A percentile compares a stretch with the other conserved stretches of the same genome.
phyloP scores from a whole-genome alignment of 2,329 filamentous ascomycete species.

The Xylariales sp. region DNA sequence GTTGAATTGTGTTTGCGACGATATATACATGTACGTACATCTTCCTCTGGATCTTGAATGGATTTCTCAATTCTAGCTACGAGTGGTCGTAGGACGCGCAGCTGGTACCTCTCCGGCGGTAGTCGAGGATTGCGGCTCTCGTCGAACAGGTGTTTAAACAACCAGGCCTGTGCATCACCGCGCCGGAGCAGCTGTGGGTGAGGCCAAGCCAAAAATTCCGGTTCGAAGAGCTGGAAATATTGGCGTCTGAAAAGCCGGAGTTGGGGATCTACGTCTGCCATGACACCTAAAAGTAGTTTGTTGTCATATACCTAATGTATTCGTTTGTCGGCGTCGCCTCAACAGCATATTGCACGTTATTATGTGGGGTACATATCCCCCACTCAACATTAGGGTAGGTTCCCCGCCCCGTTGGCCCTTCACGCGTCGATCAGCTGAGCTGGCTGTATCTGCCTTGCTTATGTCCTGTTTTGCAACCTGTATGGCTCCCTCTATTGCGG shows the following conservation, averaged over 20 bases:
- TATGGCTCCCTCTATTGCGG: no score
- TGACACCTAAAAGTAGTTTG: not conserved
- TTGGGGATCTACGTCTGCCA: slow-evolving; percentile 45
- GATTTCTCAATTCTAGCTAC: slow-evolving; percentile 67
- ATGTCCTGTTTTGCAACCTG: no score
- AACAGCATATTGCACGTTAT: not conserved
- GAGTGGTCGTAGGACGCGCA: slow-evolving; percentile 69
- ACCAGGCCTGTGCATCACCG: slow-evolving; percentile 47
- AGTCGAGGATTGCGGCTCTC: slow-evolving; percentile 55
- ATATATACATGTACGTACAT: slow-evolving; percentile 51
- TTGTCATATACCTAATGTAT: not conserved
- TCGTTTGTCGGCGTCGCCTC: not conserved
- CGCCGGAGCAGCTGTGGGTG: slow-evolving; percentile 44
- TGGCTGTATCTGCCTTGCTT: no score
- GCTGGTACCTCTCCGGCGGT: slow-evolving; percentile 70
- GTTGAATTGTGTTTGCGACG: not conserved
- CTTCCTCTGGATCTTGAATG: slow-evolving; percentile 70
- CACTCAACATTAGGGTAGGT: slow-evolving; percentile 13
- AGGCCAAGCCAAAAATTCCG: slow-evolving; percentile 51
- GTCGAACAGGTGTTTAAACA: slow-evolving; percentile 70
- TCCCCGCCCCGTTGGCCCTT: not conserved
- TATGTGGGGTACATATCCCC: slow-evolving; percentile 1
- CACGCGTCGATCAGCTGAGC: no score
- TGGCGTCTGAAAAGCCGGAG: slow-evolving; percentile 47
- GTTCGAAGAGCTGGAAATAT: slow-evolving; percentile 50